Evolutionary conservation across 441 rosid species (phyloP).

Genomic region (Pelargonium australe): DNA sequence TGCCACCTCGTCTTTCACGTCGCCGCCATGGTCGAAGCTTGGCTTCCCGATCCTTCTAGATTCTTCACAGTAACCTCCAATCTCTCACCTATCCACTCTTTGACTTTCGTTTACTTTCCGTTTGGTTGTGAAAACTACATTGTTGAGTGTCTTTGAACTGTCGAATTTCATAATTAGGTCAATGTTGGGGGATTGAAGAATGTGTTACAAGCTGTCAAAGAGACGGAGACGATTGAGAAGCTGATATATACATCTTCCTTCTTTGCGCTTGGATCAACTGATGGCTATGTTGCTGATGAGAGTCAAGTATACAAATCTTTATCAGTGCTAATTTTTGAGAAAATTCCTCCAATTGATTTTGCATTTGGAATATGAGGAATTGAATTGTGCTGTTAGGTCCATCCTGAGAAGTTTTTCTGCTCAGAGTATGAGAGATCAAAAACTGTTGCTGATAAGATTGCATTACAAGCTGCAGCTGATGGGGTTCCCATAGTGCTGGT

Average conservation of each 20-base stretch:
- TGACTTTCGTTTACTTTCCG: neutral
- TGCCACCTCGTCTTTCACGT: slow-evolving; percentile 73
- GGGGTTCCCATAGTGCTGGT: slow-evolving; percentile 57
- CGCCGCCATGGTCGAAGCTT: slow-evolving; percentile 83
- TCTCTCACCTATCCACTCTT: no score
- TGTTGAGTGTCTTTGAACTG: no score
- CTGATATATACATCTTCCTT: slow-evolving; percentile 81
- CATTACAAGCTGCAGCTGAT: slow-evolving; percentile 54
- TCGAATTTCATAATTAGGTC: slow-evolving; percentile 42
- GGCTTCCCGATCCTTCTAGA: slow-evolving; percentile 77
- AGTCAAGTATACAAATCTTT: slow-evolving; percentile 34
- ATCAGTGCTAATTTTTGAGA: neutral
- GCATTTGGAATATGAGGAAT: neutral
- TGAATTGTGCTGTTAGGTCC: slow-evolving; percentile 33
- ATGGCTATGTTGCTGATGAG: slow-evolving; percentile 73
- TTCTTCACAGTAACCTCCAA: slow-evolving; percentile 47
- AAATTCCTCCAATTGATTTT: neutral
- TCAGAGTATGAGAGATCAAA: slow-evolving; percentile 86
- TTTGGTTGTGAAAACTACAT: neutral
- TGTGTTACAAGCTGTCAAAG: slow-evolving; percentile 54
- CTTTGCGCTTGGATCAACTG: slow-evolving; percentile 79
- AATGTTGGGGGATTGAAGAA: slow-evolving; percentile 80
- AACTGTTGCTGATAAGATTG: slow-evolving; percentile 65
- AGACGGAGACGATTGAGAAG: slow-evolving; percentile 46
- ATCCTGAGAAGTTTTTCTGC: slow-evolving; percentile 62